Base-by-base conservation (phyloP, 192 early-diverging fungal species). In the Backusella mclennaniae region DNA sequence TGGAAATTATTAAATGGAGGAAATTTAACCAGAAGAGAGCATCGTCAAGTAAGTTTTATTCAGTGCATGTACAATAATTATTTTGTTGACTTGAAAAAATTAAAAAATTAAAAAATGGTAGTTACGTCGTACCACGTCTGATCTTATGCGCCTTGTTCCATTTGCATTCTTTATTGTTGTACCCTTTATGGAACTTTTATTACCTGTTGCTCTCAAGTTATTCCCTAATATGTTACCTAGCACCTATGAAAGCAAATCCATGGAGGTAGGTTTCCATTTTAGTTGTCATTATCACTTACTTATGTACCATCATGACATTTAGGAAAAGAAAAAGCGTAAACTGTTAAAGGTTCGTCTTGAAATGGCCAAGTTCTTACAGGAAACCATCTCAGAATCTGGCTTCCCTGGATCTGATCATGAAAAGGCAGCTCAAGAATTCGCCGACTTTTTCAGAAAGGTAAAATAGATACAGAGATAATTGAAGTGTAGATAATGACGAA, bases 141-240 rank as follows among this genome's bases (percentile, higher is more conserved):
- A 99, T 81, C 82, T 98, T 35, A 73, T 95, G 44, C 91, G 96
- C 17, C 83, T 99, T 69, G 89, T 98, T 52, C 97, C 97, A 35
- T 97, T 99, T 77, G 85, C 94, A 12, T 88, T 98, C 76, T 96
- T 99, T 78, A 74, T 99, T 35, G 85, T 95, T 59, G 93, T 99
- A 39, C 97, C 97, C 49, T 99, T 99, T 83, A 91, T 95, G 80
- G 97, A 99, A 85, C 87, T 99, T n/a, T 85, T 96, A 56, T 84
- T 99, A 41, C 97, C 97, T 12, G 88, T 99, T 35, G 89, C 95
- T 8, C 84, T 99, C 66, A 93, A 94, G 82, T 84, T 99, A 59
- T 99, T 98, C 91, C 97, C 97, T 26, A 94, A 96, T 77, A 97
- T 99, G 95, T 82, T 99, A 41, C 97, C 97, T 11, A 93, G 91